These are phyloP conservation scores for Grosmannia serpens DNA, from an alignment of 2,329 filamentous ascomycete species.

Conservation along the genomic window DNA sequence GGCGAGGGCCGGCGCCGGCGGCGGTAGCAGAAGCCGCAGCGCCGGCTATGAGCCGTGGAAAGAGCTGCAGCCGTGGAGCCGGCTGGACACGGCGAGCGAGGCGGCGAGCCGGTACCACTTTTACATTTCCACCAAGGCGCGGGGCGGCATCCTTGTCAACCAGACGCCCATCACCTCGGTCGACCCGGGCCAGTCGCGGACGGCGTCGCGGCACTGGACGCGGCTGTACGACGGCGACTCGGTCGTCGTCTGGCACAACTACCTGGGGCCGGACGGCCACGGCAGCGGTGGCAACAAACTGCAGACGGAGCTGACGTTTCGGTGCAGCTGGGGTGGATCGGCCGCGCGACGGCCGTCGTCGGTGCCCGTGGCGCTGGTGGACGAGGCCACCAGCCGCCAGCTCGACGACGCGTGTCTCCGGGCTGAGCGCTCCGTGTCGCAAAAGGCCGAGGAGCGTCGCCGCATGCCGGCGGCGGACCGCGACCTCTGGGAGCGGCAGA, in stretches of 20 bases:
- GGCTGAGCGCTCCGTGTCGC: constrained; percentile 32
- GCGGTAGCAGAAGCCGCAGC: constrained; percentile 24
- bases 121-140: constrained; percentile 69
- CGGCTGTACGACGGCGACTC: constrained; percentile 66
- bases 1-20: background rate
- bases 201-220: constrained; percentile 50
- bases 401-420: constrained; percentile 37
- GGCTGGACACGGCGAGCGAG: constrained; percentile 27
- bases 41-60: constrained; percentile 49
- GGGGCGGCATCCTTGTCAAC: constrained; percentile 67
- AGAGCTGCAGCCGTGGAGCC: constrained; percentile 42
- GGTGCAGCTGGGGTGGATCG: constrained; percentile 46
- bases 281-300: constrained; percentile 5
- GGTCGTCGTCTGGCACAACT: constrained; percentile 56
- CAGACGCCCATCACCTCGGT: constrained; percentile 49
- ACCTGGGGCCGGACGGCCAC: constrained; percentile 15
- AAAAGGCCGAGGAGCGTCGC: constrained; percentile 26
- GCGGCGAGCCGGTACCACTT: constrained; percentile 49
- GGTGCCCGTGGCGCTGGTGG: constrained; percentile 22
- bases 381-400: constrained; percentile 26
- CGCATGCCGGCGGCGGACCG: constrained; percentile 30
- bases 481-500: constrained; percentile 31
- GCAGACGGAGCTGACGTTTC: constrained; percentile 34
- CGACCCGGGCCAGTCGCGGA: constrained; percentile 39
- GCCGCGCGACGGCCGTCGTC: constrained; percentile 24